These are phyloP conservation scores for Grosmannia clavigera DNA, from an alignment of 2,329 filamentous ascomycete genomes.

Conservation along the genomic window DNA sequence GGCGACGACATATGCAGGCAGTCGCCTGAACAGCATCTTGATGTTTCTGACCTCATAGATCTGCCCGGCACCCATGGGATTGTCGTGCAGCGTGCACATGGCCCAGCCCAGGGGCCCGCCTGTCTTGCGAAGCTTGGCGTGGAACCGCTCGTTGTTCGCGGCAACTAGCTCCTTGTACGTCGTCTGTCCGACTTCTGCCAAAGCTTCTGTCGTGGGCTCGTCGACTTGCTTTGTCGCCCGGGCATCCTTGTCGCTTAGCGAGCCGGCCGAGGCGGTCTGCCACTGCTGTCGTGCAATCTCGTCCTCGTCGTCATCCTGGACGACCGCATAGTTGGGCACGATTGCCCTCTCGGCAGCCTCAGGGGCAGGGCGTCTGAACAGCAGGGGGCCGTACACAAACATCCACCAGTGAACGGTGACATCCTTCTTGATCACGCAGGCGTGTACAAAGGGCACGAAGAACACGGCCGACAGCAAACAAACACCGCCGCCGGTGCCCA, in stretches of 20 bases:
- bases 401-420: constrained; percentile 50
- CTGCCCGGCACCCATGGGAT: constrained; percentile 59
- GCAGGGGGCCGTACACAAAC: constrained; percentile 49
- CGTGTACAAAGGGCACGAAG: constrained; percentile 60
- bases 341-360: constrained; percentile 38
- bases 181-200: constrained; percentile 34
- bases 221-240: constrained; percentile 9
- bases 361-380: constrained; percentile 46
- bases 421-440: constrained; percentile 57
- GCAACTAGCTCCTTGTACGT: constrained; percentile 51
- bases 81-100: constrained; percentile 63
- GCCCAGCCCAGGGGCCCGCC: constrained; percentile 68
- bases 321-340: constrained; percentile 66
- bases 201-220: constrained; percentile 21
- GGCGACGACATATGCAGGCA: constrained; percentile 54
- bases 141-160: constrained; percentile 43
- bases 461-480: constrained; percentile 49
- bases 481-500: constrained; percentile 51
- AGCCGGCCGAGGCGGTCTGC: constrained; percentile 8
- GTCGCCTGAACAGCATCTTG: constrained; percentile 45
- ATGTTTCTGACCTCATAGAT: constrained; percentile 67
- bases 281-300: neutral
- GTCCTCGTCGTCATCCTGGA: constrained; percentile 48
- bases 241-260: neutral
- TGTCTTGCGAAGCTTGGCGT: constrained; percentile 49